Percentiles rank a stretch among this genome's conserved stretches.
Evolutionary conservation across 805 yeast species (phyloP).

Genomic region (Wickerhamomyces bisporus): DNA sequence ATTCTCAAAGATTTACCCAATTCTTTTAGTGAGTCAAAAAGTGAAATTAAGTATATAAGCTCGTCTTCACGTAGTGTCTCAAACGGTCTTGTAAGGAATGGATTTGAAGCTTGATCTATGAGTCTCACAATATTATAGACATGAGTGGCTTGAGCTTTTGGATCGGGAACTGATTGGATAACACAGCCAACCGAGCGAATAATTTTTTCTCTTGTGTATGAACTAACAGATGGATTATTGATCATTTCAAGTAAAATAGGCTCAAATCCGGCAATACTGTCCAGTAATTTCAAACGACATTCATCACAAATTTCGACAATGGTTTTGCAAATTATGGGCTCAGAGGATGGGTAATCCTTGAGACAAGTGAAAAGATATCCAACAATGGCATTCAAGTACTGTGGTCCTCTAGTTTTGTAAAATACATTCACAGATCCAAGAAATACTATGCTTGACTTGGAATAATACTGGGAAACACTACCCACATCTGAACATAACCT

Average conservation of each 20-base stretch:
- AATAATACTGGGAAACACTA: constrained; percentile 18
- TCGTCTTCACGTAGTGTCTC: constrained; percentile 16
- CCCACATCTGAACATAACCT: constrained; percentile 16
- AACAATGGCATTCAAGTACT: constrained; percentile 45
- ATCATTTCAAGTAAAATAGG: constrained; percentile 43
- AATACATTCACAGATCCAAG: constrained; percentile 58
- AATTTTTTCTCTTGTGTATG: constrained; percentile 52
- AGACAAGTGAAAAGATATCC: constrained; percentile 47
- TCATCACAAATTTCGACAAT: constrained; percentile 54
- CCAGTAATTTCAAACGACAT: constrained; percentile 38
- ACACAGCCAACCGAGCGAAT: constrained; percentile 59
- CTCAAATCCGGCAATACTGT: constrained; percentile 45
- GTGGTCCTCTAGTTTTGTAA: constrained; percentile 44
- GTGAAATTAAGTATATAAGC: constrained; percentile 46
- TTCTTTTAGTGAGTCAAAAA: constrained; percentile 60
- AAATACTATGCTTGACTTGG: constrained; percentile 49
- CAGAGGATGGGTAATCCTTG: constrained; percentile 22
- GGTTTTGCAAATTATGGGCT: constrained; percentile 46
- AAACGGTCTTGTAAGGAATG: constrained; percentile 11
- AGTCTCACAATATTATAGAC: constrained; percentile 29
- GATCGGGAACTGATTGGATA: constrained; percentile 47
- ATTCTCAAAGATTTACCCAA: constrained; percentile 64
- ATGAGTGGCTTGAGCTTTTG: constrained; percentile 36
- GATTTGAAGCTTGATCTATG: constrained; percentile 21
- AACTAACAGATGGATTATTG: constrained; percentile 31